Base-by-base conservation (phyloP, 179 eudicot species). In the Drosera spatulata region DNA sequence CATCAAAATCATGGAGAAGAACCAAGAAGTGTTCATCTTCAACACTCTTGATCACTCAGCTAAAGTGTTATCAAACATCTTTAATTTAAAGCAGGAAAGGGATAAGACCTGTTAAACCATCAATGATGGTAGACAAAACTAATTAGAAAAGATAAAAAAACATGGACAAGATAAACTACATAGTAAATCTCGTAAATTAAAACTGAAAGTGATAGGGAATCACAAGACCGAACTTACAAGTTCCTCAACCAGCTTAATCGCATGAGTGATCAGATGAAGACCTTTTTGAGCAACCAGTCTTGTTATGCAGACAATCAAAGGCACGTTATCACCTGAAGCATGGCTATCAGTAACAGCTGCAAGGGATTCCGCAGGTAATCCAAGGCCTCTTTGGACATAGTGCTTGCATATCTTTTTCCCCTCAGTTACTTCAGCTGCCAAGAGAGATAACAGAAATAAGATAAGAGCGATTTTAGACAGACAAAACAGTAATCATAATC, bases 231-330 rank as follows among this genome's bases (percentile, higher is more conserved):
- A 9, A 78, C 88, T 82, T 69, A 88, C 96, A 61, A 80, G 78
- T 65, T 86, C 78, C 74, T 82, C 76, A 56, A 88, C 80, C 11
- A 69, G 82, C 62, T 73, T 83, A 71, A 86, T 86, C 40, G 96
- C 91, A 63, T 79, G 82, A 42, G 69, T 82, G 51, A 88, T 86
- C 79, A 88, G 73, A 79, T 86, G 96, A 75, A 86, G 96, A 69
- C 96, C 96, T 71, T 88, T 88, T 59, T 88, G 96, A 71, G 96
- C 86, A 62, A 88, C 96, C 83, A 88, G 72, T 54, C 96, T 73
- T 48, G 96, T 79, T 61, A 88, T 80, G 83, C 96, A 88, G 55
- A 88, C 78, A 62, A 88, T 85, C 70, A 88, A 65, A 43, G 96
- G 95, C 48, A 66, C 73, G 73, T 64, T 72, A 53, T 56, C 60